Conservation (phyloP, 306 rosid genomes). For the Albizia julibrissin region DNA sequence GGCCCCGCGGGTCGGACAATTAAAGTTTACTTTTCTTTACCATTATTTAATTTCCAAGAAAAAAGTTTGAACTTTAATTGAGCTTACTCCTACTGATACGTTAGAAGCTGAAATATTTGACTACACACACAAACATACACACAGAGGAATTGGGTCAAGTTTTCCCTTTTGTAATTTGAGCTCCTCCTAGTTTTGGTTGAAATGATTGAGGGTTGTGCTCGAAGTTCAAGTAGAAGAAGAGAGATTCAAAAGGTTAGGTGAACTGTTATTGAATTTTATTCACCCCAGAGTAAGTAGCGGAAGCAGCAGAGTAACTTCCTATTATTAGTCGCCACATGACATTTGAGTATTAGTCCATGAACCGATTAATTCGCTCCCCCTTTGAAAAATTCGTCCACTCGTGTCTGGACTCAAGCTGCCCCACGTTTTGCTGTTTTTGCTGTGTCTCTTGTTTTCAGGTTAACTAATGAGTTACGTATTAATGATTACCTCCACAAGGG, state of each 20-base stretch:
- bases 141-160: not conserved
- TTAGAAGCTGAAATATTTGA: not conserved
- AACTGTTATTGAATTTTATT: not conserved
- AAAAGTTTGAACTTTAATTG: not conserved
- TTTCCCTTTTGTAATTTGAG: not conserved
- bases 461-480: too few species aligned
- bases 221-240: not conserved
- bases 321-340: not conserved
- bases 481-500: not conserved
- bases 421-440: not conserved
- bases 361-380: not conserved
- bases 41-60: too few species aligned
- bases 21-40: not conserved
- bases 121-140: not conserved
- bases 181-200: not conserved
- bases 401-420: not conserved
- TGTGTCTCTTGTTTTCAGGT: not conserved
- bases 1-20: too few species aligned
- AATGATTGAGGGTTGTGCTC: not conserved
- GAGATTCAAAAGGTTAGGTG: not conserved
- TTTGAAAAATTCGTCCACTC: not conserved
- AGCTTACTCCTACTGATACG: not conserved
- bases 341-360: not conserved
- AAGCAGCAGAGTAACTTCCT: not conserved
- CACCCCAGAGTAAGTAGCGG: not conserved